phyloP scores from a whole-genome alignment of 192 early-diverging fungal species.

The Podila clonocystis region DNA sequence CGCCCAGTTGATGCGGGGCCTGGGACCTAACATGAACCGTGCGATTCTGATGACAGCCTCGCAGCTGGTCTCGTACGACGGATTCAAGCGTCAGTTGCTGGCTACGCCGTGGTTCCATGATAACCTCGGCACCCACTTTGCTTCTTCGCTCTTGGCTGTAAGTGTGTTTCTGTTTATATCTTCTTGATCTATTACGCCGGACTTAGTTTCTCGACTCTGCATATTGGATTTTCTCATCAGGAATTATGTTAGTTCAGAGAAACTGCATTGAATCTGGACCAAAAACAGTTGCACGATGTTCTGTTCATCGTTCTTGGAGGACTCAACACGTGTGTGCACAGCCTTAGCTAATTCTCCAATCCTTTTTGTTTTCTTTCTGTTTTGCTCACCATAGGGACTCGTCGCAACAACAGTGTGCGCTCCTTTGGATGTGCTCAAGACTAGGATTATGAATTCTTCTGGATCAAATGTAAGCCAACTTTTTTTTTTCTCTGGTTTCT shows the following conservation, averaged over 20 bases:
- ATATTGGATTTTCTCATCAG: slow-evolving; percentile 1
- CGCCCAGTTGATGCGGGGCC: slow-evolving; percentile 84
- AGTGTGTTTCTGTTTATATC: slow-evolving; percentile 14
- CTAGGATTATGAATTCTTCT: slow-evolving; percentile 83
- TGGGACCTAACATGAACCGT: slow-evolving; percentile 89
- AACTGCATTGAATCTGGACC: background rate
- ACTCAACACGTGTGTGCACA: background rate
- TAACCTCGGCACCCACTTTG: slow-evolving; percentile 73
- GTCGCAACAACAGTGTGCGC: slow-evolving; percentile 81
- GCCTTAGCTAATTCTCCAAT: background rate
- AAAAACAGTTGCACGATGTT: background rate
- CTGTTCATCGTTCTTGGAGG: background rate
- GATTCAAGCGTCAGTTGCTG: slow-evolving; percentile 78
- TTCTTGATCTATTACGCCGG: background rate
- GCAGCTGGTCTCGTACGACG: slow-evolving; percentile 81
- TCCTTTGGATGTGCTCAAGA: slow-evolving; percentile 86
- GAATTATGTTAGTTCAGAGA: background rate
- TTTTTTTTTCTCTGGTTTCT: slow-evolving; percentile 12
- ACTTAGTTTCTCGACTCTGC: slow-evolving; percentile 1
- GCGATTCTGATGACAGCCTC: slow-evolving; percentile 87
- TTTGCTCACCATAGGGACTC: slow-evolving; percentile 58
- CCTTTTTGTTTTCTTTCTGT: slow-evolving; percentile 3
- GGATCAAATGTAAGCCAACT: slow-evolving; percentile 46
- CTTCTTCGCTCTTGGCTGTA: slow-evolving; percentile 76
- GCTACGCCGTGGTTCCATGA: slow-evolving; percentile 68